Evolutionary conservation across 495 filamentous ascomycete species (phyloP), one percentile per base, ranked within the genome.

Genomic region (Penicillium manginii): DNA sequence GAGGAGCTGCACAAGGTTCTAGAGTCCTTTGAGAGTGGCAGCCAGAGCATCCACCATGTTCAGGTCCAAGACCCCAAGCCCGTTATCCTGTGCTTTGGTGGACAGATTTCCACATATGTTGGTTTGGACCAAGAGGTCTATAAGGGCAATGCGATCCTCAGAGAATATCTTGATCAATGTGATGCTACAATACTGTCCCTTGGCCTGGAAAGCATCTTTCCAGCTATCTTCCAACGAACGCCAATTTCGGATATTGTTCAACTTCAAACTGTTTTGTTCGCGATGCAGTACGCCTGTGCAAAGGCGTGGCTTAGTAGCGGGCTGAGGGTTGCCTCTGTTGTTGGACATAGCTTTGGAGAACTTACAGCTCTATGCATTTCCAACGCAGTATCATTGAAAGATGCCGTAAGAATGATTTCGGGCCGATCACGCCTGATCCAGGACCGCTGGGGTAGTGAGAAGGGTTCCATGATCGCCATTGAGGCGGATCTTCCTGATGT

Each of bases 301-400:
- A 70, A 59, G 26, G 42, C 61, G 7, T 85, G 81, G 81, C 78
- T 83, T 0, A 74, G 80, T 23, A 74, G 64, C 51, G 81, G 81
- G 0, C 7, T 62, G 10, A 54, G 54, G 32, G 55, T 76, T 0
- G 56, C 52, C 11, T 69, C 77, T 2, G 65, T 84, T 7, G 63
- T 83, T 10, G 83, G 83, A 3, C 83, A 86, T 55, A 81, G 77
- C 62, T 79, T 83, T 55, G 80, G 78, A 1, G 73, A 83, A 50
- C 55, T 81, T 14, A 78, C 76, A 0, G 79, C 74, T 1, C 46
- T 83, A 4, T 71, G 64, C 50, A 50, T 83, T 2, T 73, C 77
- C 15, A 76, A 72, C 0, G 52, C 57, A 0, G 54, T 81, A 3
- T 74, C 63, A 7, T 53, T 81, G 0, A 5, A 50, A 0, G 76